Conservation (phyloP, 257 asterid genomes). For the Cinchona pubescens region DNA sequence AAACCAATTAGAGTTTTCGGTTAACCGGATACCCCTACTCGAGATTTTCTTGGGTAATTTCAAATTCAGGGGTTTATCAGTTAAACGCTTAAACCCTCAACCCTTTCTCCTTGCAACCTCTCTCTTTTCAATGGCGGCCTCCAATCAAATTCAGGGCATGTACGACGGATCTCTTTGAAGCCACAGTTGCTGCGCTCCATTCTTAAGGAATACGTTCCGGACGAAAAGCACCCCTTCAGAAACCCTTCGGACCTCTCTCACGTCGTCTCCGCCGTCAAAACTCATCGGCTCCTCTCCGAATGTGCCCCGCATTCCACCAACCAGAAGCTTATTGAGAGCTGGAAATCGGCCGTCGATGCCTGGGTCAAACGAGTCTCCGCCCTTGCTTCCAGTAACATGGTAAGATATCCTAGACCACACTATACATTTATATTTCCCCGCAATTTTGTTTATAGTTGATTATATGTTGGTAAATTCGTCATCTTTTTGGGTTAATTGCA, state of each 20-base stretch:
- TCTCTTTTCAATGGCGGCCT: constrained; percentile 43
- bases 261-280: constrained; percentile 54
- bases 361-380: constrained; percentile 66
- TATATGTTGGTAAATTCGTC: not conserved
- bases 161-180: constrained; percentile 48
- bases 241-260: constrained; percentile 58
- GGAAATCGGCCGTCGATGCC: constrained; percentile 73
- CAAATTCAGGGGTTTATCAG: constrained; percentile 19
- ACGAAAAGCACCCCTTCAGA: constrained; percentile 56
- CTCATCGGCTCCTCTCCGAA: constrained; percentile 62
- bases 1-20: no score
- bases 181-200: constrained; percentile 62
- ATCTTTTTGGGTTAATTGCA: no score
- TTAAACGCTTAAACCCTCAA: constrained; percentile 38
- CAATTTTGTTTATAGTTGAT: not conserved
- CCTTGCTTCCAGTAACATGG: constrained; percentile 61
- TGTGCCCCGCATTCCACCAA: constrained; percentile 26
- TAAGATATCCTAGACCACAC: constrained; percentile 13
- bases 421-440: not conserved
- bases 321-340: constrained; percentile 41
- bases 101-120: constrained; percentile 1
- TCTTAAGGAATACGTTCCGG: constrained; percentile 67
- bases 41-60: not conserved
- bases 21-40: no score
- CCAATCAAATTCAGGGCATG: constrained; percentile 30